Base-by-base conservation (phyloP, 169 alveolate species). In the Plasmodium coatneyi region DNA sequence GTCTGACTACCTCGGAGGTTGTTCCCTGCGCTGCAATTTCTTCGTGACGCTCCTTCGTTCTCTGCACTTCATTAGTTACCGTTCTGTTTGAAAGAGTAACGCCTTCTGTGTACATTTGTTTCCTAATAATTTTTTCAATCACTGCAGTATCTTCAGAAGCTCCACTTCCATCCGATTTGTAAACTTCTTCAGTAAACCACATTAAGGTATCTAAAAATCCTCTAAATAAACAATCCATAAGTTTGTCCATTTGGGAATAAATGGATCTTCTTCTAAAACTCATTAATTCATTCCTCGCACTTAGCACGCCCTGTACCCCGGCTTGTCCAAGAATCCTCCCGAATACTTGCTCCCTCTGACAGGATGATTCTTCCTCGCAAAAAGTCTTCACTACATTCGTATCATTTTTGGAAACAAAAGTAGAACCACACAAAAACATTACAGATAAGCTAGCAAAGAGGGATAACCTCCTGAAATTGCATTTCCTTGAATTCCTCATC, bases 11-110 rank as follows among this genome's bases (percentile, higher is more conserved):
- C 71, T 82, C 91, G 16, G 71, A 54, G 16, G 80, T 39, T 1
- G 72, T 41, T 54, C 91, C 91, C 16, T 54, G 91, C 1, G 30
- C 14, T 54, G 9, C n/a, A 54, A 82, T 82, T 82, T 82, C 91
- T 19, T 82, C 72, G 41, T 82, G 91, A 25, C 91, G 76, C 60
- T 82, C 91, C 56, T 82, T 82, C 14, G 80, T 82, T 22, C 91
- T 82, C 9, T 7, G 52, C 34, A 41, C 91, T 82, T 82, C 91
- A 82, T 82, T 82, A 30, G 39, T 54, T 82, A 82, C 91, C 10
- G 91, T 82, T 82, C 91, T 82, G 34, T 82, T 82, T 6, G 91
- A 82, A 56, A 82, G 71, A 34, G 91, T 82, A 54, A 82, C 71
- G 9, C 91, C 91, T 14, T 82, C 91, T 34, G 41, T 16, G 41